Base-by-base conservation (phyloP, 2,329 filamentous ascomycete species). In the Colletotrichum spinosum region DNA sequence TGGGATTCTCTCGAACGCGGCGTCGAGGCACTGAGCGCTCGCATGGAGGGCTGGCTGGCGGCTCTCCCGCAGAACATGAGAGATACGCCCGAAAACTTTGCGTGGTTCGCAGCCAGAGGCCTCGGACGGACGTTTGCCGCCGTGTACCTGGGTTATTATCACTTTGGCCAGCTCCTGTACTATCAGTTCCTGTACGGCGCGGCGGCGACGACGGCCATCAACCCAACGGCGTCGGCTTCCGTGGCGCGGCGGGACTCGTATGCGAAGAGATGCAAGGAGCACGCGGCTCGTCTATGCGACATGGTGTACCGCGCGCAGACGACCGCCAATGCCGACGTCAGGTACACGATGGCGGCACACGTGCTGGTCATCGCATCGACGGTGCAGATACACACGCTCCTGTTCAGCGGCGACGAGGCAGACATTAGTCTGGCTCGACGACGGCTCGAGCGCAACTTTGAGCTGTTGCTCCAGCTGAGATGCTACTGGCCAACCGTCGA, bases 341-440 rank as follows among this genome's bases (percentile, higher is more conserved):
- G 77, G 33, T 83, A 83, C 60, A 76, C 73, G 6, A 79, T 82
- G 72, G 78, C 82, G 2, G 81, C 79, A 0, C 81, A 84, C 68
- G 78, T 83, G 35, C 70, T 82, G 6, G 78, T 83, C 8, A 79
- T 84, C 41, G 75, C 80, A 2, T 83, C 81, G 1, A 81, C 81
- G 0, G 75, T 83, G 0, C 77, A 83, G 58, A 75, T 83, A 11
- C 81, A 84, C 60, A 82, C 74, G 0, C 73, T 84, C 2, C 73
- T 84, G 1, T 82, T 83, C 65, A 73, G 72, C 51, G 70, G 69
- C 0, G 73, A 77, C 33, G 75, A 80, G 15, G 65, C 60, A 4
- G 73, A 80, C 51, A 77, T 81, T 13, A 55, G 66, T 0, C 65
- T 71, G 3, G 78, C 81, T 0, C 74, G 75, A 17, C 63, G 60